These are phyloP conservation scores for Seiridium cupressi DNA, from an alignment of 2,329 filamentous ascomycete genomes.

Conservation along the genomic window DNA sequence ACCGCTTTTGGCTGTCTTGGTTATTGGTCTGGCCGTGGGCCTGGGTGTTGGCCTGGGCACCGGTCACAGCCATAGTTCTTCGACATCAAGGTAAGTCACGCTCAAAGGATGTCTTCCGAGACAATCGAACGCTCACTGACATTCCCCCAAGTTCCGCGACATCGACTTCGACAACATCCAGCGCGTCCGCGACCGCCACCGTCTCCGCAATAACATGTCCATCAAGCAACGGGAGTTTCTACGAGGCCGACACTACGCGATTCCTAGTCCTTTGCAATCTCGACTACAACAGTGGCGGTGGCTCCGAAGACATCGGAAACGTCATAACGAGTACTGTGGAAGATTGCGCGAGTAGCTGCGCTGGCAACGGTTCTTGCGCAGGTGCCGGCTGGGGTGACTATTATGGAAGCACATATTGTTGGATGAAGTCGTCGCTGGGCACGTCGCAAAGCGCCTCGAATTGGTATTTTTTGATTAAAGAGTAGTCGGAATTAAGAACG, in stretches of 20 bases:
- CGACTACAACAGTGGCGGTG: conserved; percentile 30
- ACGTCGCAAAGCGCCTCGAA: conserved; percentile 17
- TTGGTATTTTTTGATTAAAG: conserved; percentile 31
- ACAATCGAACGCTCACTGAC: neutral
- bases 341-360: conserved; percentile 31
- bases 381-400: conserved; percentile 34
- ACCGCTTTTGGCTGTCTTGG: conserved; percentile 18
- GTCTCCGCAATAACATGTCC: conserved; percentile 24
- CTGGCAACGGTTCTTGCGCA: conserved; percentile 23
- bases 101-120: neutral
- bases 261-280: conserved; percentile 32
- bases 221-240: conserved; percentile 31
- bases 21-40: conserved; percentile 22
- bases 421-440: conserved; percentile 32
- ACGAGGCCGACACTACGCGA: conserved; percentile 17
- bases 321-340: conserved; percentile 22
- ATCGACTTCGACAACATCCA: neutral
- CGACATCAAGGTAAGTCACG: conserved; percentile 1
- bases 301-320: conserved; percentile 26
- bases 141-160: neutral
- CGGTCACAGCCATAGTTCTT: neutral
- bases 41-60: conserved; percentile 20
- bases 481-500: conserved; percentile 8
- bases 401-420: conserved; percentile 26
- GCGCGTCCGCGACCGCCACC: conserved; percentile 8